Percentiles rank a stretch among this genome's conserved stretches.
Conservation (phyloP, 441 rosid species). For the Pelargonium fulgidum region DNA sequence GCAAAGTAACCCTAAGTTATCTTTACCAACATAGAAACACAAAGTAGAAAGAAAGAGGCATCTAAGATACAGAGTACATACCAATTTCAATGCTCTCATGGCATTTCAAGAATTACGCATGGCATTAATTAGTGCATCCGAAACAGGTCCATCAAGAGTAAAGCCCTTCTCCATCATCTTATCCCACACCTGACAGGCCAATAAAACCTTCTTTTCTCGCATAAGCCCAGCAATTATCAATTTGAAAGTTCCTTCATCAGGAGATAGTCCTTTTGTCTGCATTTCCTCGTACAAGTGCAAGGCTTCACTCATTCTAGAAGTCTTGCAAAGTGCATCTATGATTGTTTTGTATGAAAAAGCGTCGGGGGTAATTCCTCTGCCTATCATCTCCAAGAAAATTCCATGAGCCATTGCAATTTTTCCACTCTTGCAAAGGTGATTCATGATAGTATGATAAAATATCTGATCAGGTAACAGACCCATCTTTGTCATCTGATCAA, state of each 20-base stretch:
- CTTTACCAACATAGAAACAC: neutral
- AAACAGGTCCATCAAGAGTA: conserved; percentile 68
- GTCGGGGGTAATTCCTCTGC: conserved; percentile 65
- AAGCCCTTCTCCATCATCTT: conserved; percentile 97
- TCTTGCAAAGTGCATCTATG: conserved; percentile 68
- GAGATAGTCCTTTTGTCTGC: conserved; percentile 49
- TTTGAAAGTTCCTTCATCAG: conserved; percentile 76
- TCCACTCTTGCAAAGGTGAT: conserved; percentile 68
- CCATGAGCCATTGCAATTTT: conserved; percentile 53
- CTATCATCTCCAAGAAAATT: conserved; percentile 63
- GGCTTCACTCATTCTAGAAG: conserved; percentile 52
- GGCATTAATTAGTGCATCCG: conserved; percentile 57
- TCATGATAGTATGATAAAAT: conserved; percentile 69
- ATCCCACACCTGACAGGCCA: conserved; percentile 83
- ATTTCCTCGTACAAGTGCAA: conserved; percentile 60
- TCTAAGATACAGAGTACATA: conserved; percentile 11
- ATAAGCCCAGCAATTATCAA: conserved; percentile 73
- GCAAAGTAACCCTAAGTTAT: neutral
- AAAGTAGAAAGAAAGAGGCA: neutral
- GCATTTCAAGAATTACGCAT: conserved; percentile 29
- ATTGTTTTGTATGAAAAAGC: conserved; percentile 71
- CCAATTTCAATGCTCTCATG: conserved; percentile 29
- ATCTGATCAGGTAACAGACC: conserved; percentile 57
- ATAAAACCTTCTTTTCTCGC: conserved; percentile 44
- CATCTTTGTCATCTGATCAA: conserved; percentile 56